phyloP scores from a whole-genome alignment of 352 stramenopile genomes.

The Globisporangium nagaii region DNA sequence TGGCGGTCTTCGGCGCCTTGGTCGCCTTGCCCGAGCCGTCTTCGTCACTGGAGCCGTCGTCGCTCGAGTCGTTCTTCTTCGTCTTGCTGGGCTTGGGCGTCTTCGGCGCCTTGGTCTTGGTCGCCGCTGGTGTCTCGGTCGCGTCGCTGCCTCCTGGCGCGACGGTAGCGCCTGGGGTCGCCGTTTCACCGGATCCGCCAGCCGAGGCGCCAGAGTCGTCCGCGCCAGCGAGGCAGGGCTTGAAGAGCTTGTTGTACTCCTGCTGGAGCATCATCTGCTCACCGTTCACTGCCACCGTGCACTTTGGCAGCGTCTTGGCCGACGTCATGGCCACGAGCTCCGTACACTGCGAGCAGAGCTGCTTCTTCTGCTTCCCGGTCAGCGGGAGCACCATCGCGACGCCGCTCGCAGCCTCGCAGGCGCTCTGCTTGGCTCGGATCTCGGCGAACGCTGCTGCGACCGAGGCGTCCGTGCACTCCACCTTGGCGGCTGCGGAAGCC shows the following conservation, averaged over 20 bases:
- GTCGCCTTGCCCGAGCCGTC: background rate
- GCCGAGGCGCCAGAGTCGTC: background rate
- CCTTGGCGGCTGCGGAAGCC: background rate
- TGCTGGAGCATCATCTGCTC: background rate
- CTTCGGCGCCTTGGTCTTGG: constrained; percentile 1
- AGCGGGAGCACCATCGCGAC: background rate
- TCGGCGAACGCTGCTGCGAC: background rate
- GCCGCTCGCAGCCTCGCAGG: background rate
- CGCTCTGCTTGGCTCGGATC: background rate
- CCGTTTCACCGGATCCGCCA: too few species aligned
- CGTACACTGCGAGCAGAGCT: background rate
- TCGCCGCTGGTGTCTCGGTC: background rate
- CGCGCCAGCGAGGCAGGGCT: background rate
- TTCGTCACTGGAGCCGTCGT: background rate
- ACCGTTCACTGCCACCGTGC: background rate
- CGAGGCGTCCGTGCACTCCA: background rate
- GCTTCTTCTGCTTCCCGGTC: background rate
- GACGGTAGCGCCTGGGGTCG: background rate
- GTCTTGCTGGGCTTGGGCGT: background rate
- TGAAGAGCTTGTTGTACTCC: background rate
- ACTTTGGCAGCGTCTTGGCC: background rate
- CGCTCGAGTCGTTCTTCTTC: background rate
- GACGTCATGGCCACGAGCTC: background rate
- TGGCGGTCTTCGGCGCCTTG: background rate
- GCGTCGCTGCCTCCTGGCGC: background rate